These are phyloP conservation scores for Acacia pycnantha DNA, from an alignment of 331 rosid genomes.

Conservation along the genomic window DNA sequence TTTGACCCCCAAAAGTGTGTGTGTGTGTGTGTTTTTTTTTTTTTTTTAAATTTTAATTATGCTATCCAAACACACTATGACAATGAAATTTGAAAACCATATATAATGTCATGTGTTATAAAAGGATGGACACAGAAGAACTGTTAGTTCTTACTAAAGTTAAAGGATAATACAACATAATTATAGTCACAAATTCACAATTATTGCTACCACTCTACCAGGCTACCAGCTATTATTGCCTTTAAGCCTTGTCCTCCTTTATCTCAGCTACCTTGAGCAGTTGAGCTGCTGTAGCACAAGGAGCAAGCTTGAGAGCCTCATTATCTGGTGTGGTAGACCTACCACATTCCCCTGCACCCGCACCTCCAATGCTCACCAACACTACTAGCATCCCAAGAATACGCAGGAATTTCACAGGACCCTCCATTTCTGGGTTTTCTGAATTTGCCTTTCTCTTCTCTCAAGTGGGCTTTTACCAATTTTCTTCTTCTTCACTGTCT, in stretches of 20 bases:
- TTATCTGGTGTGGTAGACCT: conserved; percentile 44
- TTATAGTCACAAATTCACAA: conserved; percentile 2
- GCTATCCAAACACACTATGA: too few species aligned
- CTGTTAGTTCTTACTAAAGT: conserved; percentile 37
- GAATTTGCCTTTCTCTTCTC: neutral
- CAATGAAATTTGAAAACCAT: neutral
- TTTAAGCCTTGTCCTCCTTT: conserved; percentile 16
- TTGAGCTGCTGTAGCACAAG: conserved; percentile 59
- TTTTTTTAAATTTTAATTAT: too few species aligned
- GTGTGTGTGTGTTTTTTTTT: too few species aligned
- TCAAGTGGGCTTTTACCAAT: neutral
- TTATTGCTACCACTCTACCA: conserved; percentile 37
- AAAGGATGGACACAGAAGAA: conserved; percentile 21
- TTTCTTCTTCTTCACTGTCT: neutral
- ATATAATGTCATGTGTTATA: conserved; percentile 5
- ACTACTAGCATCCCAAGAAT: conserved; percentile 40
- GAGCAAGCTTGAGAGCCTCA: conserved; percentile 57
- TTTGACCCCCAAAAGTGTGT: too few species aligned
- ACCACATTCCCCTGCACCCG: conserved; percentile 62
- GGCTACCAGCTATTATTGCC: conserved; percentile 24
- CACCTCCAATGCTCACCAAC: conserved; percentile 27
- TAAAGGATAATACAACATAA: conserved; percentile 27
- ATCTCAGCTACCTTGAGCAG: conserved; percentile 43
- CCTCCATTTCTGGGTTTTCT: conserved; percentile 33
- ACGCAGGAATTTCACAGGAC: conserved; percentile 38